These are phyloP conservation scores for Polytolypa hystricis DNA, from an alignment of 2,329 filamentous ascomycete species.

Conservation along the genomic window DNA sequence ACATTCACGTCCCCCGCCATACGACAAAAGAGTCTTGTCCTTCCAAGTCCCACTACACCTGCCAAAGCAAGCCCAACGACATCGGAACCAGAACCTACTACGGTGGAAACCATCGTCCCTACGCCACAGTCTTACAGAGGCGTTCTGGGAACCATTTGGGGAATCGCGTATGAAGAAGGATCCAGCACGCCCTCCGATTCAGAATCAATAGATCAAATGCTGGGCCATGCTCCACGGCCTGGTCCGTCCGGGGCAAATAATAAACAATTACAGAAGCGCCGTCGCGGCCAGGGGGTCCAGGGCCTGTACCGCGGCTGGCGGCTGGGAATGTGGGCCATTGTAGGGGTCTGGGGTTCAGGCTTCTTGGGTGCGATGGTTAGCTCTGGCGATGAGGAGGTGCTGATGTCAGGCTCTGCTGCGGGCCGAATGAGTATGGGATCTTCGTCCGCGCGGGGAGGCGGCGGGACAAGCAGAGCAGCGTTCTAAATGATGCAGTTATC, in stretches of 20 bases:
- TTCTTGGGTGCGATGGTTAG: conserved; percentile 31
- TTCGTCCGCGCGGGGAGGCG: conserved; percentile 4
- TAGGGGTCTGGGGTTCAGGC: conserved; percentile 44
- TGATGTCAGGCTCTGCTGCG: conserved; percentile 11
- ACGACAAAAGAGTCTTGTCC: conserved; percentile 21
- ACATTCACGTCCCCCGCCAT: conserved; percentile 50
- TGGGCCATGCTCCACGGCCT: conserved; percentile 20
- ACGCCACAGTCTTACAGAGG: conserved; percentile 67
- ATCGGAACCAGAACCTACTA: conserved; percentile 17
- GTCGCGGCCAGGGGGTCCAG: conserved; percentile 44
- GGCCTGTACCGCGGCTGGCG: conserved; percentile 49
- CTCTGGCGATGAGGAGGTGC: conserved; percentile 25
- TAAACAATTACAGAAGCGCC: conserved; percentile 26
- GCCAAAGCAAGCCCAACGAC: conserved; percentile 15
- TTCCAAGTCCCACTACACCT: conserved; percentile 12
- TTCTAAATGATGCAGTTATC: too few relatives aligned
- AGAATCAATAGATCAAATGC: conserved; percentile 28
- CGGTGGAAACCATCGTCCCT: conserved; percentile 64
- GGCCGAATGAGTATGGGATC: conserved; percentile 10
- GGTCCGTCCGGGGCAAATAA: not conserved
- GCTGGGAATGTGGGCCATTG: conserved; percentile 44
- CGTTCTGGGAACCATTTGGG: conserved; percentile 84
- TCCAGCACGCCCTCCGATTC: conserved; percentile 36
- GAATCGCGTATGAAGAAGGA: conserved; percentile 76
- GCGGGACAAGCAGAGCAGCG: conserved; percentile 1